phyloP scores from a whole-genome alignment of 1,284 basidiomycete species.

The Xerocomus nothofagi region DNA sequence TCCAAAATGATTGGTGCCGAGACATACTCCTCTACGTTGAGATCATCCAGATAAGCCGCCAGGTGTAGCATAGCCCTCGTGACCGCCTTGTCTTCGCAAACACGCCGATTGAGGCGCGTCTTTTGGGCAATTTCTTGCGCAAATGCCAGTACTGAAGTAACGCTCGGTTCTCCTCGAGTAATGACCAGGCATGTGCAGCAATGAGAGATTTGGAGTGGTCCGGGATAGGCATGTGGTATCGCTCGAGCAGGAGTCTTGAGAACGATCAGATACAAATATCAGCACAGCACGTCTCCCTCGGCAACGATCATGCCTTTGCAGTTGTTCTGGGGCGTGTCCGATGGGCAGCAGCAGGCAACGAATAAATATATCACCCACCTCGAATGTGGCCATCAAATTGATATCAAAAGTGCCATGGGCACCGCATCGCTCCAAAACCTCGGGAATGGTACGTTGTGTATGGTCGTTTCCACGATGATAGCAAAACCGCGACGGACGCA shows the following conservation, averaged over 20 bases:
- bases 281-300: conserved; percentile 56
- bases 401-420: conserved; percentile 57
- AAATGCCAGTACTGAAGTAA: conserved; percentile 41
- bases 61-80: conserved; percentile 44
- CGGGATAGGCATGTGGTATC: conserved; percentile 45
- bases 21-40: conserved; percentile 48
- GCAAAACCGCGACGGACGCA: conserved; percentile 49
- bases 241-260: conserved; percentile 48
- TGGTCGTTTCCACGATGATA: conserved; percentile 52
- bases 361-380: conserved; percentile 37
- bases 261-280: conserved; percentile 54
- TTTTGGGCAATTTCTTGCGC: no score
- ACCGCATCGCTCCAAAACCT: conserved; percentile 53
- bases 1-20: conserved; percentile 54
- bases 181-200: conserved; percentile 42
- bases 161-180: conserved; percentile 45
- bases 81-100: conserved; percentile 46
- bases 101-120: conserved; percentile 42
- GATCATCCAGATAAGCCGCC: conserved; percentile 39
- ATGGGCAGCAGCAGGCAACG: conserved; percentile 4
- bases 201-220: conserved; percentile 44
- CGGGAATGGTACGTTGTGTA: conserved; percentile 45
- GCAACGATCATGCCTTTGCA: conserved; percentile 51
- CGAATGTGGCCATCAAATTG: conserved; percentile 51
- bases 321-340: conserved; percentile 42